Percentiles rank a stretch among this genome's conserved stretches.
Conservation (phyloP, 2,329 filamentous ascomycete genomes). For the Mollisia scopiformis region DNA sequence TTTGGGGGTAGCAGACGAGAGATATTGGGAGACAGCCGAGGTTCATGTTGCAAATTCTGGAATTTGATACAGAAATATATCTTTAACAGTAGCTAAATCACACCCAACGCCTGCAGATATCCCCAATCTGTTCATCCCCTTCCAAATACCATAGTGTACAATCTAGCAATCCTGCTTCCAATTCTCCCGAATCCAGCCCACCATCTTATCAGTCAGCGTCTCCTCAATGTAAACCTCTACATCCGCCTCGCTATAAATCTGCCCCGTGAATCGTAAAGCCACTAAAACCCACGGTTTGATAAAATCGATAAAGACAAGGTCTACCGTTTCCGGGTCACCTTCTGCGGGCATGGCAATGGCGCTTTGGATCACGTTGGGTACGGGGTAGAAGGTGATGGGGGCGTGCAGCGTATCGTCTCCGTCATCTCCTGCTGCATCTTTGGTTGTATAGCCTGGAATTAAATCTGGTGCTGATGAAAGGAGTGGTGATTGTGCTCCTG, state of each 20-base stretch:
- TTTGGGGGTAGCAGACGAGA: no score
- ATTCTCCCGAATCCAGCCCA: constrained; percentile 60
- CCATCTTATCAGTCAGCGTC: constrained; percentile 58
- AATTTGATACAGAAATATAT: no score
- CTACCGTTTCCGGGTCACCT: constrained; percentile 70
- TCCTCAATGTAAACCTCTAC: constrained; percentile 54
- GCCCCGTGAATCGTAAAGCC: constrained; percentile 66
- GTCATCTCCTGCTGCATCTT: constrained; percentile 79
- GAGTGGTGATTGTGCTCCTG: constrained; percentile 39
- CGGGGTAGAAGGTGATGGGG: constrained; percentile 71
- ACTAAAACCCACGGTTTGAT: constrained; percentile 80
- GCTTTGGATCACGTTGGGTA: constrained; percentile 84
- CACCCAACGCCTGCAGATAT: not conserved
- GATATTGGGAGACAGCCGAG: no score
- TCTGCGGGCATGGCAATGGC: constrained; percentile 61
- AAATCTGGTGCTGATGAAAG: constrained; percentile 40
- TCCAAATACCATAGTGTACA: constrained; percentile 2
- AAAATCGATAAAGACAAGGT: constrained; percentile 91
- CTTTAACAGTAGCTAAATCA: no score
- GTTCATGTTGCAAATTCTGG: no score
- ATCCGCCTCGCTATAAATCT: constrained; percentile 51
- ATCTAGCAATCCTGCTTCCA: constrained; percentile 46
- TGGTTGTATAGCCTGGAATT: constrained; percentile 82
- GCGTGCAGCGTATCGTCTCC: constrained; percentile 90
- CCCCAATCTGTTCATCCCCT: not conserved